These are phyloP conservation scores for Zygnema circumcarinatum DNA, from an alignment of 139 green algal species.

Conservation along the genomic window DNA sequence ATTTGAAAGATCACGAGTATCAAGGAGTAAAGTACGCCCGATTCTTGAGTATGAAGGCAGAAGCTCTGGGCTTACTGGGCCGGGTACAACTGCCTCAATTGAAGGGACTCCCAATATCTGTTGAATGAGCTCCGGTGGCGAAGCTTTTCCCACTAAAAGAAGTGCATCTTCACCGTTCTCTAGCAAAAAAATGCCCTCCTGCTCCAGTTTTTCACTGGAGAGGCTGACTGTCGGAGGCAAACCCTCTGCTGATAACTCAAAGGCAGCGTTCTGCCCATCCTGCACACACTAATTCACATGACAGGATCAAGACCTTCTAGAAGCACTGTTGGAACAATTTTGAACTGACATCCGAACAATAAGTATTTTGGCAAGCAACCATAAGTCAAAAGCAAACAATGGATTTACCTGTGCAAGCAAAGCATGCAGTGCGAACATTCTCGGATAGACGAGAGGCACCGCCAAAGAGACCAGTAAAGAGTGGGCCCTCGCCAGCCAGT, in stretches of 20 bases:
- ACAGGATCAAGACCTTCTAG: no score
- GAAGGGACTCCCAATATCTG: conserved; percentile 71
- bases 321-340: no score
- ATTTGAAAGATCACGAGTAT: no score
- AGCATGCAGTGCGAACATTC: conserved; percentile 67
- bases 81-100: conserved; percentile 64
- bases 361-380: no score
- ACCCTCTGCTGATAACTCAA: background rate
- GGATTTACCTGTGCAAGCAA: background rate
- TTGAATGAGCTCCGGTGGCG: conserved; percentile 55
- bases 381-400: no score
- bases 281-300: no score
- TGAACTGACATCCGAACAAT: no score
- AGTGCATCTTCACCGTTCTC: conserved; percentile 86
- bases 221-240: conserved; percentile 50
- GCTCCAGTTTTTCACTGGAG: conserved; percentile 70
- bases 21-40: no score
- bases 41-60: no score
- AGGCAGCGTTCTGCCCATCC: no score
- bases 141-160: conserved; percentile 83
- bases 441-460: conserved; percentile 74
- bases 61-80: conserved; percentile 20
- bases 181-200: conserved; percentile 84
- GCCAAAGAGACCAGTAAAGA: conserved; percentile 63
- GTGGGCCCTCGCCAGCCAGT: conserved; percentile 74